These are phyloP conservation scores for Phaeoacremonium minimum DNA, from an alignment of 2,329 filamentous ascomycete species.

Conservation along the genomic window DNA sequence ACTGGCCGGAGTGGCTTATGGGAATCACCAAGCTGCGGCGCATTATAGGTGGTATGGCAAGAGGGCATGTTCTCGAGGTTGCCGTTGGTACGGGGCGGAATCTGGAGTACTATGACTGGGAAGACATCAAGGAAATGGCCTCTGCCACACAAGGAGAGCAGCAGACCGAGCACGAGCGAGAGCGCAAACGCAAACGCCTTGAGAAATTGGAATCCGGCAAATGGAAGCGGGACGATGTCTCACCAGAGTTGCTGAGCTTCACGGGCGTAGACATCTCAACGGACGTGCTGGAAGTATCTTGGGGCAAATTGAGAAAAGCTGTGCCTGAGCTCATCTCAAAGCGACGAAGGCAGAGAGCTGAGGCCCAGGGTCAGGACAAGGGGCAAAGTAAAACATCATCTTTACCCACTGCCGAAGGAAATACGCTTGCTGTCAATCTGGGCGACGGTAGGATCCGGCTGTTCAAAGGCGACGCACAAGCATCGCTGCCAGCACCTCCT, in stretches of 20 bases:
- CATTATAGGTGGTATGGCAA: constrained; percentile 40
- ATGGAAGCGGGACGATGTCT: constrained; percentile 11
- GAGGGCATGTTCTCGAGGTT: constrained; percentile 57
- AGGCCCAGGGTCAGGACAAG: not conserved
- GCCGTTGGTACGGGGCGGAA: constrained; percentile 62
- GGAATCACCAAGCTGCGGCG: constrained; percentile 49
- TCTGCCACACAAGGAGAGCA: no score
- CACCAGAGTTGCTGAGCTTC: constrained; percentile 43
- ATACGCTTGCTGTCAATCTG: constrained; percentile 11
- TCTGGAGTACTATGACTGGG: constrained; percentile 55
- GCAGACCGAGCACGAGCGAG: constrained; percentile 11
- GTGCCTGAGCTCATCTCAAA: constrained; percentile 29
- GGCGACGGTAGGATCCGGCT: constrained; percentile 16
- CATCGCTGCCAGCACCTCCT: constrained; percentile 13
- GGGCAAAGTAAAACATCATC: not conserved
- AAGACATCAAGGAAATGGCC: constrained; percentile 24
- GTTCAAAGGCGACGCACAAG: constrained; percentile 23
- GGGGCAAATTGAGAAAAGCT: constrained; percentile 39
- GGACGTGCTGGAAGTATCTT: constrained; percentile 56
- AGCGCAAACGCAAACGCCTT: no score
- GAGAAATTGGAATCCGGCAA: no score
- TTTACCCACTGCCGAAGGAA: constrained; percentile 4
- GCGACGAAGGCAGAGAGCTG: constrained; percentile 1
- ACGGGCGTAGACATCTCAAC: constrained; percentile 59
- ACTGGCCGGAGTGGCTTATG: constrained; percentile 52